A percentile compares a stretch with the other conserved stretches of the same genome.
phyloP scores from a whole-genome alignment of 371 early-diverging fungal genomes.

The Gilbertella persicaria region DNA sequence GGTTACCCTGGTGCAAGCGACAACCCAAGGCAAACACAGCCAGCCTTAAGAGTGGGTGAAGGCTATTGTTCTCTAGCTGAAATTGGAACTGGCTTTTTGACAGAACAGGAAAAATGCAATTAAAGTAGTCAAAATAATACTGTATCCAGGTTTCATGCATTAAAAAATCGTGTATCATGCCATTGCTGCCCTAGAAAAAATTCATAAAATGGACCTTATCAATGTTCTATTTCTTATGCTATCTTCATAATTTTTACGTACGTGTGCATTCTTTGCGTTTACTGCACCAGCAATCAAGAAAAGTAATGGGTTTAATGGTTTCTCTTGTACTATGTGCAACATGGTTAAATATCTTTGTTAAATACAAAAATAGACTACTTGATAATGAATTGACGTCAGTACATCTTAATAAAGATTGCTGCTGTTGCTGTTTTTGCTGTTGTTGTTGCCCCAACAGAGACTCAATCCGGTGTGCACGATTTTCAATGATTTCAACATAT shows the following conservation, averaged over 20 bases:
- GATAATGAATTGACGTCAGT: too few relatives aligned
- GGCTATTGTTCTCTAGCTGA: conserved; percentile 20
- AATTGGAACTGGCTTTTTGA: conserved; percentile 34
- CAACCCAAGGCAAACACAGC: conserved; percentile 39
- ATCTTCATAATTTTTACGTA: conserved; percentile 24
- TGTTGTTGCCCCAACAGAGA: conserved; percentile 45
- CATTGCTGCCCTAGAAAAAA: conserved; percentile 47
- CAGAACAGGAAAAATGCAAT: conserved; percentile 44
- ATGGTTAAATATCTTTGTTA: too few relatives aligned
- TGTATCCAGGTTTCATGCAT: conserved; percentile 26
- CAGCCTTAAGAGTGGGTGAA: conserved; percentile 36
- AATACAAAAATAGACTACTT: too few relatives aligned
- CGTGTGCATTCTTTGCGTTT: conserved; percentile 18
- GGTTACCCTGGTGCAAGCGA: not conserved
- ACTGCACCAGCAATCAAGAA: conserved; percentile 12
- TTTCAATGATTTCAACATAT: conserved; percentile 73
- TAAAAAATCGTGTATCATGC: conserved; percentile 27
- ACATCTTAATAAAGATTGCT: not conserved
- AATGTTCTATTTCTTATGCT: conserved; percentile 31
- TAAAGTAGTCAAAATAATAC: conserved; percentile 40
- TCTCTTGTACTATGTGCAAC: conserved; percentile 1
- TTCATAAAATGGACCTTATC: conserved; percentile 50
- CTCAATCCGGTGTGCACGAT: conserved; percentile 69
- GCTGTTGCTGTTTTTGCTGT: conserved; percentile 4
- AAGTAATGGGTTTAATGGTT: conserved; percentile 12